phyloP scores from a whole-genome alignment of 305 asterid genomes.

The Plantago coronopus region DNA sequence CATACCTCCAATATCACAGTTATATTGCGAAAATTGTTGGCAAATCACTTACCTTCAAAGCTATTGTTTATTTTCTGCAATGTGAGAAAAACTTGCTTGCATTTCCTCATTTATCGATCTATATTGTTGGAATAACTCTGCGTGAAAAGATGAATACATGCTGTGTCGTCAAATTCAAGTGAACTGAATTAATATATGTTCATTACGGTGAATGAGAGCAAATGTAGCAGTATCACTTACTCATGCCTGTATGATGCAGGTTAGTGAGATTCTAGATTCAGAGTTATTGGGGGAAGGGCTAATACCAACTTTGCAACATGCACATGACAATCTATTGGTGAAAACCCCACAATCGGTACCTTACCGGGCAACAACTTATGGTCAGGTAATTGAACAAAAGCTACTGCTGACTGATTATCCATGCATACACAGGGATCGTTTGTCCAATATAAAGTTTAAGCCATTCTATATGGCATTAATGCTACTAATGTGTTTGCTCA shows the following conservation, averaged over 20 bases:
- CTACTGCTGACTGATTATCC: not conserved
- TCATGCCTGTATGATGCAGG: slow-evolving; percentile 41
- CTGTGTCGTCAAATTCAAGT: too few relatives aligned
- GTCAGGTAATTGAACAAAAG: slow-evolving; percentile 58
- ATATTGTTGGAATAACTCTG: too few relatives aligned
- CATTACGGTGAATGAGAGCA: too few relatives aligned
- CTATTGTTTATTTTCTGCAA: too few relatives aligned
- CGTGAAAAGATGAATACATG: too few relatives aligned
- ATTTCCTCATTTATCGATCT: too few relatives aligned
- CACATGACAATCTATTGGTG: slow-evolving; percentile 78
- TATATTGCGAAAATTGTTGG: too few relatives aligned
- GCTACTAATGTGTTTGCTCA: not conserved
- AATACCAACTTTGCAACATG: slow-evolving; percentile 93
- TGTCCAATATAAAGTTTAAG: not conserved
- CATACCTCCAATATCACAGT: too few relatives aligned
- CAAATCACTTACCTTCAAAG: too few relatives aligned
- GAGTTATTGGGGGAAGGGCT: slow-evolving; percentile 95
- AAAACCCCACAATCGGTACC: slow-evolving; percentile 82
- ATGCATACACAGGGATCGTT: not conserved
- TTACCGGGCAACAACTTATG: slow-evolving; percentile 69
- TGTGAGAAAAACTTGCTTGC: too few relatives aligned
- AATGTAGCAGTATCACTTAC: not conserved
- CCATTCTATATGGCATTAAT: not conserved
- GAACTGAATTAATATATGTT: too few relatives aligned
- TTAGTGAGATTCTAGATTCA: slow-evolving; percentile 88